A percentile compares a stretch with the other conserved stretches of the same genome.
Evolutionary conservation across 2,329 filamentous ascomycete species (phyloP).

Genomic region (Botryosphaeria dothidea): DNA sequence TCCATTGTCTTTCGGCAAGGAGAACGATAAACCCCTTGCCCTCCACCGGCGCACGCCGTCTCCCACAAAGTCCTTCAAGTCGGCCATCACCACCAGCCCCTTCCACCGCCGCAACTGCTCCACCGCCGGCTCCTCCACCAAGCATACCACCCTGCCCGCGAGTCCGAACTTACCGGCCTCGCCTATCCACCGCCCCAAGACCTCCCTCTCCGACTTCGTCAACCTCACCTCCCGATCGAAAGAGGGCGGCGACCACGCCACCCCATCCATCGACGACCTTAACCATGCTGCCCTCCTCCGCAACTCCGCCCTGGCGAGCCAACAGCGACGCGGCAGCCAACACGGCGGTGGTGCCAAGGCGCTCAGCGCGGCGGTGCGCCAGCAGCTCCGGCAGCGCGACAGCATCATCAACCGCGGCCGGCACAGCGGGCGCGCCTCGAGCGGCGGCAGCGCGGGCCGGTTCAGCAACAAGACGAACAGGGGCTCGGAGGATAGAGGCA

Average conservation of each 20-base stretch:
- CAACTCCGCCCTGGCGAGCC: not conserved
- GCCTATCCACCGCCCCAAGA: not conserved
- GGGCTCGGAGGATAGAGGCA: not conserved
- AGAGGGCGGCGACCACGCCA: not conserved
- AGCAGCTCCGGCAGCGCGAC: constrained; percentile 1
- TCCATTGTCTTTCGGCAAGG: not conserved
- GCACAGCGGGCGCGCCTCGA: not conserved
- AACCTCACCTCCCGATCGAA: not conserved
- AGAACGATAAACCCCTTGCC: not conserved
- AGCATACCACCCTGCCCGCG: not conserved
- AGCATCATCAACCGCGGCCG: constrained; percentile 17
- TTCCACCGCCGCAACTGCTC: constrained; percentile 8
- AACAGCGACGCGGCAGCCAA: not conserved
- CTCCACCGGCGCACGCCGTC: constrained; percentile 5
- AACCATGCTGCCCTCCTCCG: constrained; percentile 2
- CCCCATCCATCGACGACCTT: constrained; percentile 6
- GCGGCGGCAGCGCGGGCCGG: not conserved
- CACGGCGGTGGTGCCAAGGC: not conserved
- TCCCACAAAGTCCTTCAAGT: not conserved
- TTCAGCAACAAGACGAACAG: not conserved
- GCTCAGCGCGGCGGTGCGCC: constrained; percentile 10
- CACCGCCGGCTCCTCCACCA: not conserved
- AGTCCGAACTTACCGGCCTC: not conserved
- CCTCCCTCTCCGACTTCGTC: not conserved
- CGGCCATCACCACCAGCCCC: constrained; percentile 5